Evolutionary conservation across 2,329 filamentous ascomycete genomes (phyloP), one percentile per base, ranked within the genome.

Genomic region (Hirsutella thompsonii): DNA sequence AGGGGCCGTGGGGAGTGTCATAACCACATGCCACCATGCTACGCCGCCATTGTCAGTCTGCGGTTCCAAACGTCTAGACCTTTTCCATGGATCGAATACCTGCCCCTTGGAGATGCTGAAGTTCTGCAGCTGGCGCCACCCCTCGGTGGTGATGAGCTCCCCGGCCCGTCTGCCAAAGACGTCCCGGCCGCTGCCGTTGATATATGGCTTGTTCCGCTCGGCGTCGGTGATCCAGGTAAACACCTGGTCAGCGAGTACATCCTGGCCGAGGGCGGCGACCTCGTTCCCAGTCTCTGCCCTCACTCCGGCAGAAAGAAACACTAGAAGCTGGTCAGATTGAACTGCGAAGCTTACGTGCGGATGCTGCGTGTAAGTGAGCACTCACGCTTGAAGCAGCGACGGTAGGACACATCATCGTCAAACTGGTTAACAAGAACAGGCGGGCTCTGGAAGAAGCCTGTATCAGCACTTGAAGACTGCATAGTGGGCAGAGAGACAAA

Each of bases 41-140:
- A 36, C 16, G 14, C 18, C 8, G 9, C 23, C 29, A 37, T 19
- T n/a, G n/a, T n/a, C n/a, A n/a, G n/a, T n/a, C n/a, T n/a, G n/a
- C n/a, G n/a, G n/a, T n/a, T n/a, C n/a, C n/a, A n/a, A n/a, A n/a
- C n/a, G n/a, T n/a, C n/a, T n/a, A n/a, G n/a, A n/a, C n/a, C n/a
- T n/a, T n/a, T n/a, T n/a, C n/a, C n/a, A n/a, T n/a, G n/a, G n/a
- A n/a, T n/a, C n/a, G n/a, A n/a, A n/a, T n/a, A n/a, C n/a, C n/a
- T 47, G 56, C 57, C 79, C 79, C 46, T 74, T 70, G 26, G 63
- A 55, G 14, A 74, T 68, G 1, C 77, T 76, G 48, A 79, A 72
- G 2, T 68, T 63, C 47, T 80, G 76, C 2, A 83, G 62, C 33
- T 67, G 63, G 32, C 69, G 66, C 82, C 82, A 87, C 21, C 83